These are phyloP conservation scores for Malassezia sympodialis DNA, from an alignment of 1,284 basidiomycete species.

Conservation along the genomic window DNA sequence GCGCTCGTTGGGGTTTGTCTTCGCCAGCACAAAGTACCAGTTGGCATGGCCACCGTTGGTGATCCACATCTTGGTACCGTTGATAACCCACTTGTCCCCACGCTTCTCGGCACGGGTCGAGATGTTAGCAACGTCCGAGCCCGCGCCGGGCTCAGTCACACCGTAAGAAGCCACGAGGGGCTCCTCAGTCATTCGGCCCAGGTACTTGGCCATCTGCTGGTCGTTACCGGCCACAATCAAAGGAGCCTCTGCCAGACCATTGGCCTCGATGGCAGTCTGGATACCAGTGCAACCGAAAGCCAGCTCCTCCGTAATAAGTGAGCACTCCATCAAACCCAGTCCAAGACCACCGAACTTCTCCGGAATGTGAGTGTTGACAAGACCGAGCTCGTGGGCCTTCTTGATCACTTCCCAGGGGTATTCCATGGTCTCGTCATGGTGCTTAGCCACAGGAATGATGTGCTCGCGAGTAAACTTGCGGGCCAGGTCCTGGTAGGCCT, in stretches of 20 bases:
- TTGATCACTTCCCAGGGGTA: constrained; percentile 55
- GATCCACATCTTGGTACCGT: constrained; percentile 54
- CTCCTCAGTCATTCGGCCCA: constrained; percentile 56
- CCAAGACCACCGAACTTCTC: constrained; percentile 54
- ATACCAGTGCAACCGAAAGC: constrained; percentile 55
- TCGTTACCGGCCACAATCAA: constrained; percentile 53
- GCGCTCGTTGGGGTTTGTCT: constrained; percentile 52
- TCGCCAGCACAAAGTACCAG: constrained; percentile 55
- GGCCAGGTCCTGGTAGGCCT: constrained; percentile 51
- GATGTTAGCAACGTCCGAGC: constrained; percentile 53
- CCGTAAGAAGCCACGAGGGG: constrained; percentile 55
- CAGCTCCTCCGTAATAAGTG: constrained; percentile 52
- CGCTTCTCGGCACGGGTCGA: constrained; percentile 51
- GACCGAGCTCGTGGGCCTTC: constrained; percentile 50
- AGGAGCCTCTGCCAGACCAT: constrained; percentile 54
- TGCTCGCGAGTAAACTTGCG: constrained; percentile 52
- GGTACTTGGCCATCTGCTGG: constrained; percentile 53
- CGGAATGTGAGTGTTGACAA: constrained; percentile 45
- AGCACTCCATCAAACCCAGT: constrained; percentile 52
- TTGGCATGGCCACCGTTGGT: constrained; percentile 54
- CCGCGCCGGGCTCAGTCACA: constrained; percentile 54
- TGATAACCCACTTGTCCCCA: constrained; percentile 52
- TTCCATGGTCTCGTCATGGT: constrained; percentile 45
- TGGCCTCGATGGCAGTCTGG: constrained; percentile 52
- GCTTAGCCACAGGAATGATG: constrained; percentile 52